Evolutionary conservation across 805 yeast species (phyloP).

Genomic region (Peterozyma xylosa): DNA sequence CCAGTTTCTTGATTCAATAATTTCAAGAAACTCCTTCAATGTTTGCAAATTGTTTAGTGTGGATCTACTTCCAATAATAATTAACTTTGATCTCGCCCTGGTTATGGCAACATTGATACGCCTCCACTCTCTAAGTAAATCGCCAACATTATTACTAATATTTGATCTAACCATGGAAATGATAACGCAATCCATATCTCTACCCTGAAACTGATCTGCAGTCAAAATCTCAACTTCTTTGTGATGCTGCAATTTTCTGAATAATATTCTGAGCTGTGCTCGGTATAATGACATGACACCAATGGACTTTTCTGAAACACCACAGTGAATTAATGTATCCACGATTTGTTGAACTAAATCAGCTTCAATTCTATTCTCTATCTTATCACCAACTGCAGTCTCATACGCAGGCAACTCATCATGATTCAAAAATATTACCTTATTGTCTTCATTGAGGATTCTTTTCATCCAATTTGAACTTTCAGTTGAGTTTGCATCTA

Average conservation of each 20-base stretch:
- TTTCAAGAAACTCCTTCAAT: conserved; percentile 50
- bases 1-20: conserved; percentile 58
- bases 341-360: conserved; percentile 55
- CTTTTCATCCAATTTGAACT: conserved; percentile 44
- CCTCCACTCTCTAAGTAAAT: conserved; percentile 79
- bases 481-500: not conserved
- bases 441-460: conserved; percentile 44
- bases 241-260: conserved; percentile 18
- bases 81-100: conserved; percentile 75
- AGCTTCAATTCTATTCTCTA: conserved; percentile 71
- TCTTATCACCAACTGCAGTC: conserved; percentile 49
- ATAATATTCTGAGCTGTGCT: conserved; percentile 60
- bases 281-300: conserved; percentile 90
- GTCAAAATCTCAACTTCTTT: conserved; percentile 70
- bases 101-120: conserved; percentile 93
- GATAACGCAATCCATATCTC: conserved; percentile 88
- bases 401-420: conserved; percentile 61
- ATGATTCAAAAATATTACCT: conserved; percentile 76
- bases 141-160: conserved; percentile 58
- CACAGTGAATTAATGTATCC: conserved; percentile 46
- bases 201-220: conserved; percentile 93
- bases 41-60: conserved; percentile 49
- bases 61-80: conserved; percentile 71
- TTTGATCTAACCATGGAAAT: conserved; percentile 88
- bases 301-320: conserved; percentile 50